Percentiles rank a stretch among this genome's conserved stretches.
phyloP scores from a whole-genome alignment of 23 red algal species.

The Pyropia haitanensis region DNA sequence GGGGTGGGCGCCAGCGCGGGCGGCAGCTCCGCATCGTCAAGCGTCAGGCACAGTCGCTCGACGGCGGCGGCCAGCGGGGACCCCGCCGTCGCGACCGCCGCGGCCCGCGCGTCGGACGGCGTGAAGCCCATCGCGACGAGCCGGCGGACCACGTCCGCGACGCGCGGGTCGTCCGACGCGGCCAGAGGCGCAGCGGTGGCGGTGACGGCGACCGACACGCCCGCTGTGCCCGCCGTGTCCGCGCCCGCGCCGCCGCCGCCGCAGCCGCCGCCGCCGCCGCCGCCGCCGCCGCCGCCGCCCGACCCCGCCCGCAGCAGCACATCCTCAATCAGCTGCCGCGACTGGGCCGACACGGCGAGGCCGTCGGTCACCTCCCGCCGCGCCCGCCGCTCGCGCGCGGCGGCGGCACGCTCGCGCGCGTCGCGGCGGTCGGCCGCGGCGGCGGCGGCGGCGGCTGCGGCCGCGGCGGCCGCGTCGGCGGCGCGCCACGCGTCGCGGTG shows the following conservation, averaged over 20 bases:
- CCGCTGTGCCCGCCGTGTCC: too few species aligned
- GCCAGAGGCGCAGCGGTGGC: neutral
- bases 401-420: conserved; percentile 12
- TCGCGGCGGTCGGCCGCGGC: conserved; percentile 4
- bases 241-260: too few species aligned
- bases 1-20: conserved; percentile 34
- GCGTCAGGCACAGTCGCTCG: conserved; percentile 74
- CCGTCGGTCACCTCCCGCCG: conserved; percentile 39
- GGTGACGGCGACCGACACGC: neutral
- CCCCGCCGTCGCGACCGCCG: conserved; percentile 15
- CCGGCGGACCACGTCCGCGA: neutral
- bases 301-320: conserved; percentile 23
- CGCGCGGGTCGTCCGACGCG: neutral
- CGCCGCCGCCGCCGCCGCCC: too few species aligned
- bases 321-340: conserved; percentile 58
- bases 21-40: conserved; percentile 79
- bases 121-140: conserved; percentile 30
- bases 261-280: too few species aligned
- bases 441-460: conserved; percentile 4
- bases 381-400: conserved; percentile 18
- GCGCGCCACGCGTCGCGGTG: conserved; percentile 40
- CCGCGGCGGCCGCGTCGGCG: conserved; percentile 16
- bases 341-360: conserved; percentile 32
- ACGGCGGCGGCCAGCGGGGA: conserved; percentile 16
- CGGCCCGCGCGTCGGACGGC: conserved; percentile 36